Conservation (phyloP, 306 rosid genomes). For the Geum urbanum region DNA sequence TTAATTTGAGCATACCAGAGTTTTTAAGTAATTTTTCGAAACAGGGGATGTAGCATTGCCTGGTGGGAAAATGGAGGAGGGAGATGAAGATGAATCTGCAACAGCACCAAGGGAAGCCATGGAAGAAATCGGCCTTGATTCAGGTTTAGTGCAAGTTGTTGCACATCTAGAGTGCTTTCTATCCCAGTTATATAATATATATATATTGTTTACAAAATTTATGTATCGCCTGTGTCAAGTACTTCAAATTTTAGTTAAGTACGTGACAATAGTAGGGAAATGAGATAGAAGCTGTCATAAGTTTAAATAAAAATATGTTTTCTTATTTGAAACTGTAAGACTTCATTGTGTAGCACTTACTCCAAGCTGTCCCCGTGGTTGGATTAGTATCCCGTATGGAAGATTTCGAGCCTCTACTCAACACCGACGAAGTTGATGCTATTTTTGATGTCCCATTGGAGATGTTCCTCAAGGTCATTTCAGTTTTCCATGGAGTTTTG, state of each 20-base stretch:
- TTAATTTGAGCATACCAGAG: too few species aligned
- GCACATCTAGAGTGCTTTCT: conserved; percentile 28
- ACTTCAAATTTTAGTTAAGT: too few species aligned
- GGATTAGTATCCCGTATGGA: conserved; percentile 24
- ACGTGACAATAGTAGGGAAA: too few species aligned
- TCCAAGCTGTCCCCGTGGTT: conserved; percentile 31
- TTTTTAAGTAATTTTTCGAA: background rate
- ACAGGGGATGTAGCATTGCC: conserved; percentile 44
- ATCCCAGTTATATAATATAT: conserved; percentile 34
- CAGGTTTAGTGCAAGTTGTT: conserved; percentile 29
- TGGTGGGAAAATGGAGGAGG: conserved; percentile 39
- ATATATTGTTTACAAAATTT: too few species aligned
- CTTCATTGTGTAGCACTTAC: conserved; percentile 18
- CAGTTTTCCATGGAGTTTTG: background rate
- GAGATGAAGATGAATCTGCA: conserved; percentile 33
- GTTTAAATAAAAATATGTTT: too few species aligned
- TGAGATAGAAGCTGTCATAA: too few species aligned
- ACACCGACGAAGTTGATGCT: conserved; percentile 28
- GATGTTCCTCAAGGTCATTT: conserved; percentile 35
- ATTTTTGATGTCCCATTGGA: conserved; percentile 34
- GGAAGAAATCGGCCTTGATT: conserved; percentile 38
- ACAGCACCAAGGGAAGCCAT: conserved; percentile 36
- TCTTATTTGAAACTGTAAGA: background rate
- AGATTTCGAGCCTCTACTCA: conserved; percentile 33
- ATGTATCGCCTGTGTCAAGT: too few species aligned